Conservation (phyloP, 768 basidiomycete species). For the Leccinum fibrillosum region DNA sequence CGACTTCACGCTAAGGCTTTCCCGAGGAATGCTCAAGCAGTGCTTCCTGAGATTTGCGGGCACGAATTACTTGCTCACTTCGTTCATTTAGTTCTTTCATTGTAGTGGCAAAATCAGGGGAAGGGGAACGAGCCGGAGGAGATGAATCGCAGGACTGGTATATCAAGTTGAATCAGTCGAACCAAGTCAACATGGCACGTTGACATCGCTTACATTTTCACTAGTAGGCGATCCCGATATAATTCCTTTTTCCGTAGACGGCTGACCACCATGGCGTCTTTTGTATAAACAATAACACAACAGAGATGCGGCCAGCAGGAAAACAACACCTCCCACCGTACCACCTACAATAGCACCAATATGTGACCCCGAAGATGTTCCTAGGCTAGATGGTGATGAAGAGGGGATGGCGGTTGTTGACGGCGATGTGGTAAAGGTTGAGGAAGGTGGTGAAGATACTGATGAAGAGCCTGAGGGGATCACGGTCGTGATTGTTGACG, state of each 20-base stretch:
- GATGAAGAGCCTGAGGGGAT: too few relatives aligned
- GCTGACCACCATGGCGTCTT: neutral
- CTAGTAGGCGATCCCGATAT: neutral
- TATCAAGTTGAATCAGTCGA: neutral
- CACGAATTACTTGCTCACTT: neutral
- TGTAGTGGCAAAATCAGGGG: neutral
- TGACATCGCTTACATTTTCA: neutral
- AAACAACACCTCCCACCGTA: neutral
- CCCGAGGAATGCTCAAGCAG: neutral
- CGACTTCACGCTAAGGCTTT: neutral
- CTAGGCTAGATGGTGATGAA: neutral
- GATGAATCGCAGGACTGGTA: neutral
- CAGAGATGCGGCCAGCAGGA: neutral
- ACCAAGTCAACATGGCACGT: neutral
- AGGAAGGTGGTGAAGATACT: too few relatives aligned
- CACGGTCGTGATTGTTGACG: too few relatives aligned
- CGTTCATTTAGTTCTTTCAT: neutral
- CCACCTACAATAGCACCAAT: slow-evolving; percentile 9
- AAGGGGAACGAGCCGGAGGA: neutral
- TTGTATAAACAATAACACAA: neutral
- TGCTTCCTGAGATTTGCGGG: neutral
- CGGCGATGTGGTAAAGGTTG: neutral
- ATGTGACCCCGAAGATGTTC: neutral
- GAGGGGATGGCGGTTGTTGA: neutral
- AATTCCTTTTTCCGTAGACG: neutral